These are phyloP conservation scores for Macrocystidia cucumis DNA, from an alignment of 1,284 basidiomycete species.

Conservation along the genomic window DNA sequence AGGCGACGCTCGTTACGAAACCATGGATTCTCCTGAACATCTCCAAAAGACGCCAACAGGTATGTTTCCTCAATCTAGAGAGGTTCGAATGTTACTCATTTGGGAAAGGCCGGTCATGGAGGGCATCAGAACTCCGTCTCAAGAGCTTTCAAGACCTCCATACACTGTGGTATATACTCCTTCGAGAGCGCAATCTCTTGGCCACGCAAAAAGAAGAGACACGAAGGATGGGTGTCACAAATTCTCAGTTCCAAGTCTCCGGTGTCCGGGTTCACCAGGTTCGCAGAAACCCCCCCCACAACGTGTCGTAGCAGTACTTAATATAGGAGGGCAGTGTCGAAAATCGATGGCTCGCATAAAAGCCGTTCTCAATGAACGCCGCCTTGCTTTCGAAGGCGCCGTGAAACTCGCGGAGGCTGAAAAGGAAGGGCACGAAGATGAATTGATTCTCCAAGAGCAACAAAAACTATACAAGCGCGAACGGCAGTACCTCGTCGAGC, in stretches of 20 bases:
- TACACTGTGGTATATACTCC: slow-evolving; percentile 85
- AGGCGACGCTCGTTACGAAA: slow-evolving; percentile 39
- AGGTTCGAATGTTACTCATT: background rate
- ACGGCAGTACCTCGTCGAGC: slow-evolving; percentile 11
- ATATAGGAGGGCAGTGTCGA: slow-evolving; percentile 52
- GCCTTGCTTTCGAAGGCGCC: slow-evolving; percentile 74
- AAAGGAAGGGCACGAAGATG: slow-evolving; percentile 20
- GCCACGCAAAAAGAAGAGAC: slow-evolving; percentile 82
- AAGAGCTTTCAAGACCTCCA: slow-evolving; percentile 93
- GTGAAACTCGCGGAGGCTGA: slow-evolving; percentile 35
- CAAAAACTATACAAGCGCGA: slow-evolving; percentile 16
- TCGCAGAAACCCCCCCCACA: too few relatives aligned
- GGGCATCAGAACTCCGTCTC: slow-evolving; percentile 73
- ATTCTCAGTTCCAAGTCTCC: slow-evolving; percentile 24
- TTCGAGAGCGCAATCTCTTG: slow-evolving; percentile 84
- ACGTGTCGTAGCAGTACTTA: too few relatives aligned
- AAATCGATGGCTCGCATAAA: slow-evolving; percentile 99
- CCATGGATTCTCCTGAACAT: slow-evolving; percentile 33
- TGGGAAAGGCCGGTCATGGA: slow-evolving; percentile 75
- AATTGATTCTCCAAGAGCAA: slow-evolving; percentile 21
- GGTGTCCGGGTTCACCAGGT: slow-evolving; percentile 32
- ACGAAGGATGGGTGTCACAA: slow-evolving; percentile 44
- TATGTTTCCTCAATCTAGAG: slow-evolving; percentile 10
- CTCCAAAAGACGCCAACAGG: slow-evolving; percentile 27
- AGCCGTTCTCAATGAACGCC: slow-evolving; percentile 86